phyloP scores from a whole-genome alignment of 768 basidiomycete species.

The Phanerochaete sordida region DNA sequence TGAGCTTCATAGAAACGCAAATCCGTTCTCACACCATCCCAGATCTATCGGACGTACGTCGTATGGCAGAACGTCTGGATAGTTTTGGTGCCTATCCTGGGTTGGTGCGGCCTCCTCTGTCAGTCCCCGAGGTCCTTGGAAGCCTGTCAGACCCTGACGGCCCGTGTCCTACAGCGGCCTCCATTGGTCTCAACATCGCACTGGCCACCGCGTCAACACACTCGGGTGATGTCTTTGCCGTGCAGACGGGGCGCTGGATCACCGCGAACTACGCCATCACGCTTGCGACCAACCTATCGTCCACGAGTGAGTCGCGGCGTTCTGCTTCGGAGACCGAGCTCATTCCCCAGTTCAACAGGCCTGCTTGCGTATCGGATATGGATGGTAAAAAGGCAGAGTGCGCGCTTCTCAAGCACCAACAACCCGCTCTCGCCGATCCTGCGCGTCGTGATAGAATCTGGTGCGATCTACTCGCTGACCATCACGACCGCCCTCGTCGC shows the following conservation, averaged over 20 bases:
- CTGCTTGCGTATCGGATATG: slow-evolving; percentile 29
- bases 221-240: slow-evolving; percentile 24
- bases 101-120: slow-evolving; percentile 10
- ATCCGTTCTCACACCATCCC: not conserved
- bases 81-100: slow-evolving; percentile 1
- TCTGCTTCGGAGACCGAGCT: not conserved
- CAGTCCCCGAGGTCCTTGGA: not conserved
- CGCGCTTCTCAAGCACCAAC: slow-evolving; percentile 15
- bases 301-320: slow-evolving; percentile 23
- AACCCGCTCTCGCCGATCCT: slow-evolving; percentile 22
- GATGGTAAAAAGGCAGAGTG: slow-evolving; percentile 22
- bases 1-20: too few species aligned
- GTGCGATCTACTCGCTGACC: slow-evolving; percentile 34
- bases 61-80: slow-evolving; percentile 9
- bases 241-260: slow-evolving; percentile 29
- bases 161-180: slow-evolving; percentile 13
- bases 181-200: slow-evolving; percentile 15
- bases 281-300: slow-evolving; percentile 29
- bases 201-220: slow-evolving; percentile 14
- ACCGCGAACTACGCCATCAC: slow-evolving; percentile 30
- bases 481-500: slow-evolving; percentile 29
- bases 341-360: slow-evolving; percentile 13
- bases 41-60: slow-evolving; percentile 13
- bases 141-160: not conserved
- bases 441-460: slow-evolving; percentile 33